These are phyloP conservation scores for Oxyria digyna DNA, from an alignment of 148 eudicot species.

Conservation along the genomic window DNA sequence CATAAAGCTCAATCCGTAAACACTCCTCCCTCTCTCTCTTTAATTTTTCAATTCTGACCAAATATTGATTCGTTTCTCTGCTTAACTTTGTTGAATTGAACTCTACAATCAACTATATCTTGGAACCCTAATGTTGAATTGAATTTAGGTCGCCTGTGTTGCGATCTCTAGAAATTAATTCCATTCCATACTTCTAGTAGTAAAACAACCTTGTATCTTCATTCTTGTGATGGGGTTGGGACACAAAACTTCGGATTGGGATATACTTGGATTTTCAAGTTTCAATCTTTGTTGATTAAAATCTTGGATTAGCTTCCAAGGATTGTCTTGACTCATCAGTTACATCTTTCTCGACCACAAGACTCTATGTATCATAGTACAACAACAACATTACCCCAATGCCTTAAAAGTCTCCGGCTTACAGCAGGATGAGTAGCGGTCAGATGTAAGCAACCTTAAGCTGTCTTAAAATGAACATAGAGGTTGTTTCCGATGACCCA, in stretches of 20 bases:
- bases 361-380: not conserved
- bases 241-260: too few relatives aligned
- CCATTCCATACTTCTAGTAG: not conserved
- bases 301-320: not conserved
- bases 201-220: not conserved
- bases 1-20: slow-evolving; percentile 55
- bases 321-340: not conserved
- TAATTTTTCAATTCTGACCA: not conserved
- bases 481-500: too few relatives aligned
- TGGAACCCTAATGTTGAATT: not conserved
- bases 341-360: not conserved
- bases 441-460: too few relatives aligned
- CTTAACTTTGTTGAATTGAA: not conserved
- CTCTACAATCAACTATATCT: not conserved
- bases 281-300: not conserved
- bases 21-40: not conserved
- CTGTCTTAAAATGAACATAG: too few relatives aligned
- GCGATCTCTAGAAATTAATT: not conserved
- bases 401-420: too few relatives aligned
- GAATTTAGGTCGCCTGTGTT: not conserved
- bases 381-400: too few relatives aligned
- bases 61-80: not conserved
- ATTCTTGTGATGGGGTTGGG: too few relatives aligned
- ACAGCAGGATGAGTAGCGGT: too few relatives aligned
- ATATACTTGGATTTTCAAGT: too few relatives aligned